Evolutionary conservation across 257 asterid genomes (phyloP).

Genomic region (Solanum peruvianum): DNA sequence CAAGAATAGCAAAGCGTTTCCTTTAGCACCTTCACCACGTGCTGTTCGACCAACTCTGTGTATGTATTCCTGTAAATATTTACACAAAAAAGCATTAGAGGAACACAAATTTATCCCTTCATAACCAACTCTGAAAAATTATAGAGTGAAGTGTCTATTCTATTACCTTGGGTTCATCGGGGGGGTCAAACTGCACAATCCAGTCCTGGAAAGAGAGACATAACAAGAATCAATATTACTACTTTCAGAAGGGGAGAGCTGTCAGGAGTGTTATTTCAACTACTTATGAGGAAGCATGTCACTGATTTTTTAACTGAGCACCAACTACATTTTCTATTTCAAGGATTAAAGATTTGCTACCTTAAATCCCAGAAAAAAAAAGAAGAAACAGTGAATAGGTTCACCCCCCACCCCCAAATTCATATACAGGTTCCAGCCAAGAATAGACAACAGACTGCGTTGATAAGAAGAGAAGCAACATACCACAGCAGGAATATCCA

Average conservation of each 20-base stretch:
- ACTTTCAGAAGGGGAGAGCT: not conserved
- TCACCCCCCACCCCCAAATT: not conserved
- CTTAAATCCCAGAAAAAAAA: not conserved
- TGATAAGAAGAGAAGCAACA: constrained; percentile 7
- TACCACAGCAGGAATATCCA: constrained; percentile 98
- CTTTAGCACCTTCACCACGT: constrained; percentile 97
- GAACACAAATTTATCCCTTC: not conserved
- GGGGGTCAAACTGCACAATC: constrained; percentile 98
- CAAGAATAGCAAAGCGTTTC: constrained; percentile 83
- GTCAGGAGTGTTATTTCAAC: not conserved
- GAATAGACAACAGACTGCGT: not conserved
- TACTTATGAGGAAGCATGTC: not conserved
- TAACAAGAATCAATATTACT: not conserved
- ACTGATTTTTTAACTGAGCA: not conserved
- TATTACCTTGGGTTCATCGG: constrained; percentile 91
- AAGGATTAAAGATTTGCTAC: not conserved
- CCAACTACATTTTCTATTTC: not conserved
- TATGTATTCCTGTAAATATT: constrained; percentile 62
- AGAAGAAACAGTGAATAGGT: not conserved
- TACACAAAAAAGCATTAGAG: constrained; percentile 2
- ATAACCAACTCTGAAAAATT: not conserved
- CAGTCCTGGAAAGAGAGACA: constrained; percentile 53
- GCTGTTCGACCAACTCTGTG: constrained; percentile 98
- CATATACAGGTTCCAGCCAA: not conserved
- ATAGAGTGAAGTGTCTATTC: not conserved